Percentiles rank a stretch among this genome's conserved stretches.
Conservation (phyloP, 2,329 filamentous ascomycete species). For the Claviceps humidiphila region DNA sequence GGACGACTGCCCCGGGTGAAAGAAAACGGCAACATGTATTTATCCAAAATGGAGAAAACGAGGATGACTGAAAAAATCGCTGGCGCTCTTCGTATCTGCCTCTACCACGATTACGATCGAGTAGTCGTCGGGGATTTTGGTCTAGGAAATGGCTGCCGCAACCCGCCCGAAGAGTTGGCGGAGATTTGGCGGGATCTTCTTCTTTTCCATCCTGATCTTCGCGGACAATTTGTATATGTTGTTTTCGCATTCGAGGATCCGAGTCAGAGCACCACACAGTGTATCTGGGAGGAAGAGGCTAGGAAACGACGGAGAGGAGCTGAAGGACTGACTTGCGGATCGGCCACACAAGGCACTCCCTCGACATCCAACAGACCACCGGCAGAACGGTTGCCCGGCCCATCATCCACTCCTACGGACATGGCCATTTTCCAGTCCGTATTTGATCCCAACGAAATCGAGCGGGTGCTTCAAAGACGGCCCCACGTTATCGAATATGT, state of each 20-base stretch:
- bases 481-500: slow-evolving; percentile 43
- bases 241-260: slow-evolving; percentile 52
- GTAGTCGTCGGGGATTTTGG: slow-evolving; percentile 54
- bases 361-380: slow-evolving; percentile 12
- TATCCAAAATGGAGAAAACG: slow-evolving; percentile 56
- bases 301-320: slow-evolving; percentile 32
- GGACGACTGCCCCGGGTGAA: slow-evolving; percentile 62
- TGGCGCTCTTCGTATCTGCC: slow-evolving; percentile 56
- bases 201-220: slow-evolving; percentile 47
- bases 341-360: slow-evolving; percentile 16
- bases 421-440: slow-evolving; percentile 39
- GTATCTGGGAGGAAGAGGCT: slow-evolving; percentile 41
- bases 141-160: slow-evolving; percentile 48
- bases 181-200: slow-evolving; percentile 54
- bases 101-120: slow-evolving; percentile 41
- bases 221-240: slow-evolving; percentile 47
- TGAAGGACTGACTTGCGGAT: slow-evolving; percentile 19
- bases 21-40: slow-evolving; percentile 52
- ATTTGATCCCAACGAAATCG: slow-evolving; percentile 37
- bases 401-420: slow-evolving; percentile 24
- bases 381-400: neutral
- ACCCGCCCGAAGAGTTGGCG: slow-evolving; percentile 51
- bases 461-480: slow-evolving; percentile 34
- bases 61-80: slow-evolving; percentile 63
- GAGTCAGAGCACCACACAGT: slow-evolving; percentile 36